phyloP scores from a whole-genome alignment of 345 rosid species.

The Boechera stricta region DNA sequence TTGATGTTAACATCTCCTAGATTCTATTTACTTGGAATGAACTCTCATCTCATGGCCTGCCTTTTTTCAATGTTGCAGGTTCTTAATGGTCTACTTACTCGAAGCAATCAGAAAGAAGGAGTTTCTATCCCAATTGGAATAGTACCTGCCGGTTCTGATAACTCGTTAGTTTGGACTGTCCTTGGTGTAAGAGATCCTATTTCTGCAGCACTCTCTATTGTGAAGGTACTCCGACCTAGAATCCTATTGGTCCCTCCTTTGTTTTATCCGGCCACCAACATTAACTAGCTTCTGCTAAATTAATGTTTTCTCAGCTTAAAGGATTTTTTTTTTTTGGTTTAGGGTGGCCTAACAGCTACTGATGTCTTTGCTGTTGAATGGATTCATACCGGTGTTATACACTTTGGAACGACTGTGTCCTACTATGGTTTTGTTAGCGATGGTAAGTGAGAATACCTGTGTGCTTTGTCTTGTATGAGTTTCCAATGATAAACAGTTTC shows the following conservation, averaged over 20 bases:
- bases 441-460: conserved; percentile 59
- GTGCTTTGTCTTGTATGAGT: conserved; percentile 11
- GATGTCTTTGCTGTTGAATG: conserved; percentile 98
- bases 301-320: conserved; percentile 14
- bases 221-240: conserved; percentile 64
- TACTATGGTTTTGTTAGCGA: conserved; percentile 98
- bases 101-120: conserved; percentile 96
- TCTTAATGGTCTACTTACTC: conserved; percentile 84
- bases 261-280: conserved; percentile 4
- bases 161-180: conserved; percentile 98
- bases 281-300: conserved; percentile 9
- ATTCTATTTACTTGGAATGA: conserved; percentile 30
- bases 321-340: conserved; percentile 42
- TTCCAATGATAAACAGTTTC: conserved; percentile 19
- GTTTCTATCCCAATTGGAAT: conserved; percentile 98
- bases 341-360: conserved; percentile 98
- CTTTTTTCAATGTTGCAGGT: conserved; percentile 58
- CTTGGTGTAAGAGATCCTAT: conserved; percentile 96
- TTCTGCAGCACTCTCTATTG: conserved; percentile 94
- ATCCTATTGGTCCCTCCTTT: conserved; percentile 9
- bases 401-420: conserved; percentile 93
- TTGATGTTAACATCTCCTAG: conserved; percentile 20
- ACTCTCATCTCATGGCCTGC: conserved; percentile 31
- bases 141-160: conserved; percentile 98
- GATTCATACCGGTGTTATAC: conserved; percentile 84